Evolutionary conservation across 495 filamentous ascomycete species (phyloP), one percentile per base, ranked within the genome.

Genomic region (Echria macrotheca): DNA sequence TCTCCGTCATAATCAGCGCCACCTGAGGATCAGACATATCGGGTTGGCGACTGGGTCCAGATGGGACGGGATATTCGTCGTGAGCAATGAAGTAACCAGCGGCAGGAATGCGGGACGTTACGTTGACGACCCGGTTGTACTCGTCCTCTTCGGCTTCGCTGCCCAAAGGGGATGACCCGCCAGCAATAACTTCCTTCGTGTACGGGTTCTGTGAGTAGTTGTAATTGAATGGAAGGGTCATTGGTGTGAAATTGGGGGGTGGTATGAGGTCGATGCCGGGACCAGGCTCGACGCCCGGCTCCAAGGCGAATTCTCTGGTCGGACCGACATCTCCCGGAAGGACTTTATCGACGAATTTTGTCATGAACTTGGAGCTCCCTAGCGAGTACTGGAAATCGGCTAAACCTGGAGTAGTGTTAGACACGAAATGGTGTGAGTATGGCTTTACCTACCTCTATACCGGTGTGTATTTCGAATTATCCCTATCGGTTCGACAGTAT

Each of bases 391-490:
- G 86, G 58, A 89, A 93, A 61, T 96, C 91, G 31, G 73, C 63
- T 1, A 78, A 50, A 22, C 74, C 74, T 67, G 21, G 7, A 17
- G 21, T 2, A n/a, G 7, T n/a, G 12, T 29, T 37, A 19, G 48
- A 33, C 18, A 5, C 4, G 10, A 1, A 5, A 36, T 4, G 15
- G 17, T 18, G 8, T 5, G 33, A 35, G 22, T 40, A 19, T 10
- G n/a, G 28, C 28, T 31, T 31, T 41, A 21, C 59, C 41, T 63
- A 87, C 84, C 76, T 69, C 93, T 80, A 64, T 93, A 97, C 18
- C 91, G 81, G 73, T 97, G 90, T 7, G 89, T 91, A 33, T 84
- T 78, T 24, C 78, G 74, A 42, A 98, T 78, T 24, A 77, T 68
- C 1, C 89, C 93, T 2, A 93, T 71, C 7, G 81, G 71, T 57